Conservation (phyloP, 306 rosid species). For the Clitoria ternatea region DNA sequence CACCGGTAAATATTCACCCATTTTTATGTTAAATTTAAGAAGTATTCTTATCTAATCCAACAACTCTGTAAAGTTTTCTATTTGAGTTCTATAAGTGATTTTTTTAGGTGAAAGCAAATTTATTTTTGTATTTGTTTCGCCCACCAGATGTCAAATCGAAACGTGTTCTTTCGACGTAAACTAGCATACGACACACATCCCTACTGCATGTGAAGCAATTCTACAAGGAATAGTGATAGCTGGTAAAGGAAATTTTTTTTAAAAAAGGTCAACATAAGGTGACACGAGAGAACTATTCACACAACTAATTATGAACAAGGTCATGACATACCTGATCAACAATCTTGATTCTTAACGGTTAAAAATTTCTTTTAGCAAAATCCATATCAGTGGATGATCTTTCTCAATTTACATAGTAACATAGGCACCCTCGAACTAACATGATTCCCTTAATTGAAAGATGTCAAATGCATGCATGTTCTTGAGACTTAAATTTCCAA, state of each 20-base stretch:
- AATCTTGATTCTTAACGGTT: not conserved
- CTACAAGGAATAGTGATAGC: not conserved
- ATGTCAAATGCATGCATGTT: not conserved
- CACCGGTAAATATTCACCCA: too few relatives aligned
- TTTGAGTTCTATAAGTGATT: too few relatives aligned
- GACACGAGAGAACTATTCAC: not conserved
- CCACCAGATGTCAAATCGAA: not conserved
- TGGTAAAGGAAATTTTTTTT: too few relatives aligned
- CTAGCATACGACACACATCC: not conserved
- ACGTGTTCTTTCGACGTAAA: not conserved
- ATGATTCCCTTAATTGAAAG: conserved; percentile 3
- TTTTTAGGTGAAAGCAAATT: too few relatives aligned
- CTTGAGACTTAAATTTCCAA: conserved; percentile 12
- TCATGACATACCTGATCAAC: not conserved
- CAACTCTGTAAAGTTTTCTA: too few relatives aligned
- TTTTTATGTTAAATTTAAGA: too few relatives aligned
- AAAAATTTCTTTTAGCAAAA: not conserved
- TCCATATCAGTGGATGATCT: not conserved
- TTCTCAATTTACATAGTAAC: not conserved
- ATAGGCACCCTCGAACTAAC: conserved; percentile 23
- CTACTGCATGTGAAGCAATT: not conserved
- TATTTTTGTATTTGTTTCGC: not conserved
- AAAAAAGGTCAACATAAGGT: not conserved
- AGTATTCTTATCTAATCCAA: too few relatives aligned
- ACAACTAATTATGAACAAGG: not conserved